These are phyloP conservation scores for Alternaria sp. DNA, from an alignment of 2,329 filamentous ascomycete genomes.

Conservation along the genomic window DNA sequence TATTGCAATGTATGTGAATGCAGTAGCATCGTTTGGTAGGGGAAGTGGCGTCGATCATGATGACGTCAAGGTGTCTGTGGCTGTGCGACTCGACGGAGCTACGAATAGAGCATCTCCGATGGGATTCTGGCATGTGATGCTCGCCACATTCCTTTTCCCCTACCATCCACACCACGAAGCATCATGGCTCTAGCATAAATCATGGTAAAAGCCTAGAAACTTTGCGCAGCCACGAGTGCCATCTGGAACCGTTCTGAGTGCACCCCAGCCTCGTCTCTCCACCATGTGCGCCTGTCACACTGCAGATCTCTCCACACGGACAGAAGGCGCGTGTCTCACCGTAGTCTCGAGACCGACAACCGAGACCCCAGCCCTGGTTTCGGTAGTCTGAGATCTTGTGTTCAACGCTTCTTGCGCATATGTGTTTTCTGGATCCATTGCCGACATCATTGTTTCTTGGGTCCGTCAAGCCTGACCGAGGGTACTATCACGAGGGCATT, in stretches of 20 bases:
- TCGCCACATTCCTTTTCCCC: not conserved
- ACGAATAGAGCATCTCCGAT: not conserved
- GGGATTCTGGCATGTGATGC: constrained; percentile 8
- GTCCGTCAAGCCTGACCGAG: not conserved
- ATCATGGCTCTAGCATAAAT: not conserved
- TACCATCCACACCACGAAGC: not conserved
- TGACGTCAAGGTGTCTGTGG: constrained; percentile 18
- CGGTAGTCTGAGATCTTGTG: constrained; percentile 19
- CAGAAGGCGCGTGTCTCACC: constrained; percentile 18
- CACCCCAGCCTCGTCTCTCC: constrained; percentile 16
- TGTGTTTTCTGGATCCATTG: not conserved
- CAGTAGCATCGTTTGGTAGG: not conserved
- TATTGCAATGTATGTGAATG: not conserved
- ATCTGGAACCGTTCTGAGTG: not conserved
- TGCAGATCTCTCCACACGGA: constrained; percentile 8
- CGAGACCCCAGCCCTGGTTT: constrained; percentile 15
- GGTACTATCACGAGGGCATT: not conserved
- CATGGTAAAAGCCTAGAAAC: not conserved
- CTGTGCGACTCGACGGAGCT: constrained; percentile 1
- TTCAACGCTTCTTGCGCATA: constrained; percentile 4
- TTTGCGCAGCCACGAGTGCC: not conserved
- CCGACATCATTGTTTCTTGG: constrained; percentile 8
- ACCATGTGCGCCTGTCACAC: constrained; percentile 30
- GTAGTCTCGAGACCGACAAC: constrained; percentile 17
- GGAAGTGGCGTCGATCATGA: not conserved